phyloP scores from a whole-genome alignment of 2,329 filamentous ascomycete genomes.

The Paecilomyces formosus region DNA sequence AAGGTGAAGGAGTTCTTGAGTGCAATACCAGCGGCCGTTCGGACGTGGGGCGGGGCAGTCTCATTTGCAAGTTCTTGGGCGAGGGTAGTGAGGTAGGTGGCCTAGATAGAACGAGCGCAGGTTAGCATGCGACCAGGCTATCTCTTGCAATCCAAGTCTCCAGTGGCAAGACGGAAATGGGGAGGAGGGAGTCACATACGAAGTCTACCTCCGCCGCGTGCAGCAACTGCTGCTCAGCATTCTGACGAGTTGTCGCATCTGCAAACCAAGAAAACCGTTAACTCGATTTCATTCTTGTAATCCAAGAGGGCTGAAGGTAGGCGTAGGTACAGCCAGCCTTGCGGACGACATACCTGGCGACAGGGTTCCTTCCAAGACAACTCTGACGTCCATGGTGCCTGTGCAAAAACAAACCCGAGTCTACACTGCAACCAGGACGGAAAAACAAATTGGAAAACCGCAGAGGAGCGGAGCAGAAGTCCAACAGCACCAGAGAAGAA shows the following conservation, averaged over 20 bases:
- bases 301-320: constrained; percentile 10
- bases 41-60: constrained; percentile 69
- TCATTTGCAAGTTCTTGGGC: constrained; percentile 94
- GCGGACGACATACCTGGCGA: constrained; percentile 65
- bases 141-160: background rate
- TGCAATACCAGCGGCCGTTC: constrained; percentile 89
- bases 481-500: constrained; percentile 6
- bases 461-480: constrained; percentile 12
- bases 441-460: constrained; percentile 11
- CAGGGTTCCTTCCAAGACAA: constrained; percentile 94
- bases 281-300: constrained; percentile 14
- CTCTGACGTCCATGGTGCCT: constrained; percentile 86
- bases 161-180: constrained; percentile 15
- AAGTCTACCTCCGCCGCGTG: constrained; percentile 94
- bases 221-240: constrained; percentile 87
- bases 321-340: constrained; percentile 6
- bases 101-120: constrained; percentile 45
- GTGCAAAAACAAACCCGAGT: constrained; percentile 7
- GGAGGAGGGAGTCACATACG: constrained; percentile 52
- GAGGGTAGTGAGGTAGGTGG: constrained; percentile 85
- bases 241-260: constrained; percentile 86
- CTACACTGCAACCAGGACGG: constrained; percentile 7
- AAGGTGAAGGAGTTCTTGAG: constrained; percentile 97
- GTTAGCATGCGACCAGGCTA: constrained; percentile 8
- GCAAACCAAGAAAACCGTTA: constrained; percentile 28